These are phyloP conservation scores for Colletotrichum theobromicola DNA, from an alignment of 2,329 filamentous ascomycete species.

Conservation along the genomic window DNA sequence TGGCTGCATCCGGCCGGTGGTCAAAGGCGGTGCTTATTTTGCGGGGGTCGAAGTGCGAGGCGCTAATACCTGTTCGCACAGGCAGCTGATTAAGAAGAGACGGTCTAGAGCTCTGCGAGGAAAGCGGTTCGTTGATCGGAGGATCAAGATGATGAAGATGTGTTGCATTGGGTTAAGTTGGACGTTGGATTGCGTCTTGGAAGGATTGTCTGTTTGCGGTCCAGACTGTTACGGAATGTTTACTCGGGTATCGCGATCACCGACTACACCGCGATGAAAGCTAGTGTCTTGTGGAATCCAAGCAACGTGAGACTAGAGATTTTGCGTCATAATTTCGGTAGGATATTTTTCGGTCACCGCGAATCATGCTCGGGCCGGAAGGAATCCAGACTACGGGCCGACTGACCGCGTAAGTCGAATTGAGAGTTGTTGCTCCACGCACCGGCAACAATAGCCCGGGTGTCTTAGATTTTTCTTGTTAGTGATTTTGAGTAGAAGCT, in stretches of 20 bases:
- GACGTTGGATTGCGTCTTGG: background rate
- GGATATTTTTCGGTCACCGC: background rate
- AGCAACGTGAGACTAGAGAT: background rate
- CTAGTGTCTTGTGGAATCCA: background rate
- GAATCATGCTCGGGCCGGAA: background rate
- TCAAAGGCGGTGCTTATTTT: background rate
- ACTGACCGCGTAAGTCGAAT: constrained; percentile 22
- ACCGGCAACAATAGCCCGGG: constrained; percentile 26
- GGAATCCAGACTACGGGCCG: background rate
- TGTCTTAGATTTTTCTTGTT: background rate
- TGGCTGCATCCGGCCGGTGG: background rate
- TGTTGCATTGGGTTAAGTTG: background rate
- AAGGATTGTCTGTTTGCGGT: background rate
- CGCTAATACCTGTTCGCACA: background rate
- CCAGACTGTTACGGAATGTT: background rate
- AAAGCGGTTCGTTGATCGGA: background rate
- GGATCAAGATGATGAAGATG: background rate
- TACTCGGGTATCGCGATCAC: background rate
- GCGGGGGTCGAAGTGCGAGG: no score
- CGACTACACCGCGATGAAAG: background rate
- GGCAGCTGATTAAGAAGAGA: background rate
- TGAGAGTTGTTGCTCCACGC: constrained; percentile 4
- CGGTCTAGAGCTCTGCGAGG: background rate
- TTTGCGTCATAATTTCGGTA: background rate
- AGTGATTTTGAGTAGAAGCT: background rate